These are phyloP conservation scores for Monosporozyma aerobia DNA, from an alignment of 805 yeast species.

Conservation along the genomic window DNA sequence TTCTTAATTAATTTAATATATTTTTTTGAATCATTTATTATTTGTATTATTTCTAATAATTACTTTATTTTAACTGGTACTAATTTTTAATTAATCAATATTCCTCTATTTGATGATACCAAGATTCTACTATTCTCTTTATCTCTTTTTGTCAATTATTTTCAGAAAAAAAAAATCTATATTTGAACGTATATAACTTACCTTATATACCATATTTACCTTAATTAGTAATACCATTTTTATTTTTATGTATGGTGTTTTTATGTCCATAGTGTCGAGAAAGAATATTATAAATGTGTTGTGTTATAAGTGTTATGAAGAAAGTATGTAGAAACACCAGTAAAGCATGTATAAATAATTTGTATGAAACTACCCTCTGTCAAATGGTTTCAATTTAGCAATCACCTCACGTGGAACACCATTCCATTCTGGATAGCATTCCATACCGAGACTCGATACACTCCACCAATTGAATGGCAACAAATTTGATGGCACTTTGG, in stretches of 20 bases:
- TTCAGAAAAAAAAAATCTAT: neutral
- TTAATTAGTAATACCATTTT: neutral
- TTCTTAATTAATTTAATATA: constrained; percentile 1
- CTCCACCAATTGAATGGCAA: constrained; percentile 25
- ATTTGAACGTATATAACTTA: neutral
- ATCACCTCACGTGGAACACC: constrained; percentile 20
- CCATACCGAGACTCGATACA: constrained; percentile 25
- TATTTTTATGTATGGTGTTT: too few species aligned
- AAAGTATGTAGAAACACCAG: neutral
- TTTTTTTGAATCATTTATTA: neutral
- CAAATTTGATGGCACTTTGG: constrained; percentile 16
- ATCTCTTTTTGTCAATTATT: neutral
- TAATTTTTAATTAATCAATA: neutral
- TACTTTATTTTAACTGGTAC: neutral
- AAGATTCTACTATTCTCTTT: neutral
- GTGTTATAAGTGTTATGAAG: neutral
- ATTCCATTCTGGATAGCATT: constrained; percentile 26
- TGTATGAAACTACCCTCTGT: constrained; percentile 1
- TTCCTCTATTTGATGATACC: neutral
- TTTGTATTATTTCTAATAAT: neutral
- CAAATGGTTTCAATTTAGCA: constrained; percentile 23
- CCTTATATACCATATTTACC: neutral
- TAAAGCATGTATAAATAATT: neutral
- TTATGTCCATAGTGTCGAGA: too few species aligned
- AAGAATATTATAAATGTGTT: too few species aligned